Percentiles rank a stretch among this genome's conserved stretches.
Conservation (phyloP, 768 basidiomycete species). For the Tylopilus rubrobrunneus region DNA sequence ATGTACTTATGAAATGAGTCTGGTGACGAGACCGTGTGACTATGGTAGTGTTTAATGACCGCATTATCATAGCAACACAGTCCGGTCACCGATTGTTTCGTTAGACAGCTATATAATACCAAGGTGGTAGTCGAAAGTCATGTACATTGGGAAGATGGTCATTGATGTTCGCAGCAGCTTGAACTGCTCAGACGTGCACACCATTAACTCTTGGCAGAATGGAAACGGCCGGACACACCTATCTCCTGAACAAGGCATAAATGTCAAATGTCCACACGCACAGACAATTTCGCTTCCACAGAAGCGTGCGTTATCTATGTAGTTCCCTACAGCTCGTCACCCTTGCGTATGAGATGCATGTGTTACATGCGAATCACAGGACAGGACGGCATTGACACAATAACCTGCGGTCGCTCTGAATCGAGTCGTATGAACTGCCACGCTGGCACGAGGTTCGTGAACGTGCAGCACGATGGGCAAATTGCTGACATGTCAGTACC, state of each 20-base stretch:
- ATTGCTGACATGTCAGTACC: background rate
- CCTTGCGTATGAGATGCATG: background rate
- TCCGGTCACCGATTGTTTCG: too few relatives aligned
- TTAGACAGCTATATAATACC: too few relatives aligned
- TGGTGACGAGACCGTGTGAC: too few relatives aligned
- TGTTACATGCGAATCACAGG: background rate
- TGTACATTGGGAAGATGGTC: too few relatives aligned
- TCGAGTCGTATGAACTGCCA: background rate
- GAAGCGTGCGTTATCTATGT: background rate
- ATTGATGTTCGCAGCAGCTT: too few relatives aligned
- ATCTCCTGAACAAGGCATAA: background rate
- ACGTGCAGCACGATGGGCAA: slow-evolving; percentile 1
- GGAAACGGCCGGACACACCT: too few relatives aligned
- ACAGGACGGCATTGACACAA: background rate
- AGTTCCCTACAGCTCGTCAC: background rate
- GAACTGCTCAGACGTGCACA: too few relatives aligned
- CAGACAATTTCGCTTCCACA: background rate
- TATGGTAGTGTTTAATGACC: too few relatives aligned
- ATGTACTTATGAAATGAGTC: too few relatives aligned
- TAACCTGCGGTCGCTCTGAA: background rate
- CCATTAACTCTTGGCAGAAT: too few relatives aligned
- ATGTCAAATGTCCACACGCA: background rate
- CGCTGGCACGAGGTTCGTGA: slow-evolving; percentile 2
- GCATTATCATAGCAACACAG: too few relatives aligned
- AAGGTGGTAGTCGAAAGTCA: too few relatives aligned